Percentiles rank a stretch among this genome's conserved stretches.
Conservation (phyloP, 306 rosid species). For the Lotus japonicus region DNA sequence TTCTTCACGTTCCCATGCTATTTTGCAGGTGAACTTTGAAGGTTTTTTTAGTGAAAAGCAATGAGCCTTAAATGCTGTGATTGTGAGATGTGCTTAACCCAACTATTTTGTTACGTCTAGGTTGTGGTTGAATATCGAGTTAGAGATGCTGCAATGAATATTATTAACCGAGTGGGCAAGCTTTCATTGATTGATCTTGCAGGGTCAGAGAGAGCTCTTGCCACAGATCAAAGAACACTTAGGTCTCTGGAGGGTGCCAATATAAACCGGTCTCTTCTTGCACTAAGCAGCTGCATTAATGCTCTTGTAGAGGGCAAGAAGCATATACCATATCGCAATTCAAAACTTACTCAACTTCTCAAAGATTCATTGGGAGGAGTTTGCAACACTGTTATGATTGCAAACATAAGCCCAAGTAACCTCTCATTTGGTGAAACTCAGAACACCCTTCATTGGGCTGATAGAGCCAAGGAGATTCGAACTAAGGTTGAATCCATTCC, state of each 20-base stretch:
- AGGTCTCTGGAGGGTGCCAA: constrained; percentile 95
- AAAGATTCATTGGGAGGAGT: constrained; percentile 87
- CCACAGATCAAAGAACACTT: constrained; percentile 84
- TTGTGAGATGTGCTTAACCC: neutral
- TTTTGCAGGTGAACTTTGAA: constrained; percentile 58
- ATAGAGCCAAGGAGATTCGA: constrained; percentile 88
- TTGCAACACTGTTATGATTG: constrained; percentile 91
- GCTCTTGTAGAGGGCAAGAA: constrained; percentile 92
- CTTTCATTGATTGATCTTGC: constrained; percentile 92
- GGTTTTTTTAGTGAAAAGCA: neutral
- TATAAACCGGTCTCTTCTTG: constrained; percentile 83
- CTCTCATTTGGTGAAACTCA: constrained; percentile 86
- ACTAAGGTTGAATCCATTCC: constrained; percentile 53
- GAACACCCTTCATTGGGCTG: constrained; percentile 93
- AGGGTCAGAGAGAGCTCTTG: constrained; percentile 95
- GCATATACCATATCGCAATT: constrained; percentile 83
- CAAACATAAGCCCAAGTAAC: constrained; percentile 86
- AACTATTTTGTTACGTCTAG: constrained; percentile 31
- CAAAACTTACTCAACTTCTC: constrained; percentile 91
- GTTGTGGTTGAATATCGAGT: constrained; percentile 73
- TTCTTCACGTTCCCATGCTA: constrained; percentile 94
- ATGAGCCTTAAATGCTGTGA: neutral
- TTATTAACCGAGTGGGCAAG: constrained; percentile 64
- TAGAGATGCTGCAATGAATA: constrained; percentile 67
- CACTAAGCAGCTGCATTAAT: constrained; percentile 87